These are phyloP conservation scores for Oryza officinalis DNA, from an alignment of 176 grass and related monocot species.

Conservation along the genomic window DNA sequence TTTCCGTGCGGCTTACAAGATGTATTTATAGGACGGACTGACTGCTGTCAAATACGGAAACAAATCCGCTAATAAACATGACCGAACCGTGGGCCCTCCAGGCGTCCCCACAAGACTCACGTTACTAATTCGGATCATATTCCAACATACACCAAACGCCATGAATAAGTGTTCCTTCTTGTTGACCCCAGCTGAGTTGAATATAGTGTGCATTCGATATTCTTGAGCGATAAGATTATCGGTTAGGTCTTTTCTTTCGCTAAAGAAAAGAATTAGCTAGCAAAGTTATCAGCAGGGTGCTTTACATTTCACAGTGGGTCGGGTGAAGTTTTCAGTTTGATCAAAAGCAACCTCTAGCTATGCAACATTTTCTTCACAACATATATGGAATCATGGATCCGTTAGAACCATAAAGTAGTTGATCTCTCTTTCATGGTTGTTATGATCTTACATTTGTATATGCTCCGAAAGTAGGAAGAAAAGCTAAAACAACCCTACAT, in stretches of 20 bases:
- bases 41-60: too few relatives aligned
- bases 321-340: slow-evolving; percentile 34
- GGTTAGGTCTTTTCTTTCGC: slow-evolving; percentile 19
- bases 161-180: slow-evolving; percentile 19
- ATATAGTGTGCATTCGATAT: neutral
- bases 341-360: slow-evolving; percentile 17
- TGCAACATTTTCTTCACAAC: slow-evolving; percentile 20
- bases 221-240: slow-evolving; percentile 36
- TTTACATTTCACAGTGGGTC: slow-evolving; percentile 34
- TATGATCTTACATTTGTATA: slow-evolving; percentile 23
- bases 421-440: slow-evolving; percentile 21
- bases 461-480: neutral
- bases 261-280: neutral
- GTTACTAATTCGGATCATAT: too few relatives aligned
- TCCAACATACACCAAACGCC: slow-evolving; percentile 33
- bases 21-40: too few relatives aligned
- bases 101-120: too few relatives aligned
- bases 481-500: neutral
- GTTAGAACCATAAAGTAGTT: slow-evolving; percentile 45
- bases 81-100: too few relatives aligned
- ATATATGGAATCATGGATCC: slow-evolving; percentile 20
- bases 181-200: neutral
- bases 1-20: too few relatives aligned
- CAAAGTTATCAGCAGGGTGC: neutral
- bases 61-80: too few relatives aligned